phyloP scores from a whole-genome alignment of 75 land plant genomes.

The Pinus albicaulis region DNA sequence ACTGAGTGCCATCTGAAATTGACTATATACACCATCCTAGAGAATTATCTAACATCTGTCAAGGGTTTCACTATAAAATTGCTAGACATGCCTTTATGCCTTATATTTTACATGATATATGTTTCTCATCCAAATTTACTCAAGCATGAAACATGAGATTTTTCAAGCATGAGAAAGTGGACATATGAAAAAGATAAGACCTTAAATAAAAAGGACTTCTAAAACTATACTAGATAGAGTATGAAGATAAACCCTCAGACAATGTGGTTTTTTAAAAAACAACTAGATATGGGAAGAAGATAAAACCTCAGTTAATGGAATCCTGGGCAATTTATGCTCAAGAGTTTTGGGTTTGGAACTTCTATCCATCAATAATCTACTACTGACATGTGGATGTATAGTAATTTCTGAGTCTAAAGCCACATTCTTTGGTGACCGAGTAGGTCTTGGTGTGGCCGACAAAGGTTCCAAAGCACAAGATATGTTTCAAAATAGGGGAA shows the following conservation, averaged over 20 bases:
- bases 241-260: too few relatives aligned
- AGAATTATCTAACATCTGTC: constrained; percentile 6
- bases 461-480: constrained; percentile 28
- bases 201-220: too few relatives aligned
- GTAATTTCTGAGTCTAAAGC: constrained; percentile 30
- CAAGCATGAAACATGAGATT: constrained; percentile 6
- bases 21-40: not conserved
- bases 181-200: too few relatives aligned
- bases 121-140: not conserved
- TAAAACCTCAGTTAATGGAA: constrained; percentile 45
- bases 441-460: too few relatives aligned
- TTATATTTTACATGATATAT: constrained; percentile 1
- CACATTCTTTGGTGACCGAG: constrained; percentile 14
- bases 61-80: constrained; percentile 21
- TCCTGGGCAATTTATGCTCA: constrained; percentile 43
- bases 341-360: constrained; percentile 34
- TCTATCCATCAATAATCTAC: constrained; percentile 31
- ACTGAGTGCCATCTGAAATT: not conserved
- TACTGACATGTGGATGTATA: constrained; percentile 5
- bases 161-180: not conserved
- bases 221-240: too few relatives aligned
- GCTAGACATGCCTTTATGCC: constrained; percentile 2
- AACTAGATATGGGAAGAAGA: not conserved
- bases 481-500: constrained; percentile 11
- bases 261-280: not conserved